Conservation (phyloP, 345 rosid genomes). For the Hypericum androsaemum region DNA sequence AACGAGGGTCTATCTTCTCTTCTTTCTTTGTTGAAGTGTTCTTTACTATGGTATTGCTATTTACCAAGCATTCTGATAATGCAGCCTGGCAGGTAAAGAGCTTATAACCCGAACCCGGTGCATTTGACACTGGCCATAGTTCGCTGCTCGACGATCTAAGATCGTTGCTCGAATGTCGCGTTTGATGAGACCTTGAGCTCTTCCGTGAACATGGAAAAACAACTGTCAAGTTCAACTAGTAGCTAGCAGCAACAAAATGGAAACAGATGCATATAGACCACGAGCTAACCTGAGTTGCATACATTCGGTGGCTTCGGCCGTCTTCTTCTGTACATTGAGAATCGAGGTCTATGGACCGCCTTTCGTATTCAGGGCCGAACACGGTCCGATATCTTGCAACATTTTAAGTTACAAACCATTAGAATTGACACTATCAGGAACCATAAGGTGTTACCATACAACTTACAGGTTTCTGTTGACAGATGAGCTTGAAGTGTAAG, state of each 20-base stretch:
- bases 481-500: constrained; percentile 26
- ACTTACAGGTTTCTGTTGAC: constrained; percentile 37
- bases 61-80: constrained; percentile 28
- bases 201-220: no score
- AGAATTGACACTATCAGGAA: neutral
- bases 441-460: neutral
- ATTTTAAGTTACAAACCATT: constrained; percentile 1
- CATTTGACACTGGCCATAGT: constrained; percentile 19
- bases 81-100: constrained; percentile 33
- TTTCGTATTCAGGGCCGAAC: constrained; percentile 26
- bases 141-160: constrained; percentile 11
- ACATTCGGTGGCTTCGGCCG: constrained; percentile 20
- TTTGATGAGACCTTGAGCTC: constrained; percentile 15
- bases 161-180: constrained; percentile 15
- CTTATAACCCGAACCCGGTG: constrained; percentile 19
- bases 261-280: no score
- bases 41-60: constrained; percentile 12
- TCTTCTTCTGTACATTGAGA: constrained; percentile 15
- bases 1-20: constrained; percentile 9
- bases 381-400: constrained; percentile 36
- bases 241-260: constrained; percentile 1
- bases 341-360: constrained; percentile 19
- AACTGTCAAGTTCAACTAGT: constrained; percentile 18
- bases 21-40: constrained; percentile 11
- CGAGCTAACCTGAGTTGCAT: constrained; percentile 29